Conservation (phyloP, 306 rosid genomes). For the Trifolium repens region DNA sequence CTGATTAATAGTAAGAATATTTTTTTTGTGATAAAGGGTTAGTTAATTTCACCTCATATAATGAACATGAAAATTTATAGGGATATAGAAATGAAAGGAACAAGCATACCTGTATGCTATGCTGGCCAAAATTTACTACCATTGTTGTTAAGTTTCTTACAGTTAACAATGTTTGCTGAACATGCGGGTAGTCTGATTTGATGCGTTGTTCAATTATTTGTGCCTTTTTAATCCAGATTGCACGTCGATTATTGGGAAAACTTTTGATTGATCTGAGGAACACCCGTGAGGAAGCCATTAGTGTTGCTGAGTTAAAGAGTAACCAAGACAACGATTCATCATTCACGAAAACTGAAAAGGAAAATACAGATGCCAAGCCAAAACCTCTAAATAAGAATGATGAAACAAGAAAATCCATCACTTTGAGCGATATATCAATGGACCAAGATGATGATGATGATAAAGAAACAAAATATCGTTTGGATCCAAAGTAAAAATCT, state of each 20-base stretch:
- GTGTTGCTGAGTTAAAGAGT: constrained; percentile 83
- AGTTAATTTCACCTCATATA: not conserved
- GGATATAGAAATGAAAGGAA: not conserved
- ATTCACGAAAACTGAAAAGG: constrained; percentile 52
- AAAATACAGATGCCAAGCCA: constrained; percentile 59
- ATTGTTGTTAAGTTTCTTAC: constrained; percentile 20
- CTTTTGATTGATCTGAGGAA: constrained; percentile 89
- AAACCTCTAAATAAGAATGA: constrained; percentile 65
- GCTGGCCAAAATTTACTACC: not conserved
- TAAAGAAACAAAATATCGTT: constrained; percentile 92
- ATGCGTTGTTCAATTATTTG: constrained; percentile 30
- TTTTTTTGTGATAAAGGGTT: not conserved
- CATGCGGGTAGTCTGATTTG: constrained; percentile 17
- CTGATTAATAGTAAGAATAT: not conserved
- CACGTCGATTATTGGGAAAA: constrained; percentile 92
- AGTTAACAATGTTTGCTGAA: constrained; percentile 32
- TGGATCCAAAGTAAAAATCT: constrained; percentile 82
- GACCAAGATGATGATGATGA: constrained; percentile 98
- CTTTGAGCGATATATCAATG: constrained; percentile 63
- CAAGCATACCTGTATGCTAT: not conserved
- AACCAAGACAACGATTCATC: constrained; percentile 63
- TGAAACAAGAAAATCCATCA: constrained; percentile 61
- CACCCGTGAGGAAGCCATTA: constrained; percentile 94
- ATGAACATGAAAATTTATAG: not conserved
- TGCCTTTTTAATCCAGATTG: constrained; percentile 63